These are phyloP conservation scores for Linum usitatissimum DNA, from an alignment of 345 rosid species.

Conservation along the genomic window DNA sequence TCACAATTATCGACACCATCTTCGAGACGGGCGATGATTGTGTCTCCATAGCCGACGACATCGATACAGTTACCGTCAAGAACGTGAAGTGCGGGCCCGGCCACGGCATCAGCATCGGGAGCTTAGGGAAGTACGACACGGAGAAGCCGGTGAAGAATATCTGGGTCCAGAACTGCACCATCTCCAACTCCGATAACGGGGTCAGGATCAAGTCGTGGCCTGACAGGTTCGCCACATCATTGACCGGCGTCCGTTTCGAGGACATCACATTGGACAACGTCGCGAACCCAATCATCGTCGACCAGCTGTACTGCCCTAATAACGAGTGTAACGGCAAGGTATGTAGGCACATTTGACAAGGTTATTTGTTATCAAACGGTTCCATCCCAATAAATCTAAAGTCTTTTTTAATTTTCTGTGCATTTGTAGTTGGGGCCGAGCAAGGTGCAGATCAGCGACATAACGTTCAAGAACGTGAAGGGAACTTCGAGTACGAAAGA, in stretches of 20 bases:
- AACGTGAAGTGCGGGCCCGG: slow-evolving; percentile 10
- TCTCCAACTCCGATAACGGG: slow-evolving; percentile 5
- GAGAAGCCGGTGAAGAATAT: neutral
- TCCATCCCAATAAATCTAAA: no score
- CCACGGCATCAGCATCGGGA: slow-evolving; percentile 9
- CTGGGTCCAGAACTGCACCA: neutral
- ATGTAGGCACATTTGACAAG: neutral
- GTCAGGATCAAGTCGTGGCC: slow-evolving; percentile 12
- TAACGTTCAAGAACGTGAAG: neutral
- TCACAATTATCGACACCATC: neutral
- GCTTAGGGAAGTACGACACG: neutral
- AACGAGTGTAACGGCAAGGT: slow-evolving; percentile 6
- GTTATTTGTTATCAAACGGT: no score
- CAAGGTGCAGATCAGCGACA: neutral
- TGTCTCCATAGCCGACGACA: slow-evolving; percentile 4
- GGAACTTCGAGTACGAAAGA: neutral
- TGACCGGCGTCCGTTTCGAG: slow-evolving; percentile 2
- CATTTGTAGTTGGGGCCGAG: neutral
- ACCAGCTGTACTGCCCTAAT: slow-evolving; percentile 6
- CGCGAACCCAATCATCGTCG: slow-evolving; percentile 5
- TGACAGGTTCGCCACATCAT: neutral
- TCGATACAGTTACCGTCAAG: neutral
- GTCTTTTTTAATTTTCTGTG: neutral
- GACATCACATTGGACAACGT: slow-evolving; percentile 5
- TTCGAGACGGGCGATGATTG: slow-evolving; percentile 8